Percentiles rank a stretch among this genome's conserved stretches.
Evolutionary conservation across 2,329 filamentous ascomycete species (phyloP).

Genomic region (Apiospora kogelbergensis): DNA sequence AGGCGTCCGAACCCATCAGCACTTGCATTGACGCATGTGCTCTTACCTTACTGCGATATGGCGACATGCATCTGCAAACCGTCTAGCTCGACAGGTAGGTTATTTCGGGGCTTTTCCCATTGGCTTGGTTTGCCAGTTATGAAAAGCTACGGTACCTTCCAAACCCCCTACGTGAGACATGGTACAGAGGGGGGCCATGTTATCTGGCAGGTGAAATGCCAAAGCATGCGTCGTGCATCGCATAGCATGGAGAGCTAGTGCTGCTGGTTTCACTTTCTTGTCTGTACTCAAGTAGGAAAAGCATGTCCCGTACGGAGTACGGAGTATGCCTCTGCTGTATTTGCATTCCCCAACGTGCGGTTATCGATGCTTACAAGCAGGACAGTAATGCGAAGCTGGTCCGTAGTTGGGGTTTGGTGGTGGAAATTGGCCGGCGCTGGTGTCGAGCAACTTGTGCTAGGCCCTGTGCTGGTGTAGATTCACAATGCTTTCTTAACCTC

Average conservation of each 20-base stretch:
- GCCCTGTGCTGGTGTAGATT: neutral
- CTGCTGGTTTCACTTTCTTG: neutral
- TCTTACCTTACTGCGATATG: neutral
- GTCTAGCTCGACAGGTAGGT: constrained; percentile 2
- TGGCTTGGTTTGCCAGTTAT: neutral
- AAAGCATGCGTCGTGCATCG: neutral
- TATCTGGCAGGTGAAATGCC: neutral
- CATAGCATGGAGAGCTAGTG: neutral
- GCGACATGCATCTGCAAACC: constrained; percentile 7
- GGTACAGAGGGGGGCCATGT: neutral
- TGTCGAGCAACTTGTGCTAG: neutral
- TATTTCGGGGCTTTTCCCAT: constrained; percentile 1
- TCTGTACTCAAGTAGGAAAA: neutral
- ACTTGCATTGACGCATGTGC: constrained; percentile 6
- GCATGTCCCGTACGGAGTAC: neutral
- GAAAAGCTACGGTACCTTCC: neutral
- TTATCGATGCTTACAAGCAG: neutral
- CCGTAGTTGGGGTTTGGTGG: neutral
- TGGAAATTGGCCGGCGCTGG: neutral
- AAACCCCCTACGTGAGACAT: neutral
- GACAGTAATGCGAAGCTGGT: neutral
- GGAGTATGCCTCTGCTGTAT: neutral
- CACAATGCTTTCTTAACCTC: neutral
- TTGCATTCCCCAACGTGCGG: neutral
- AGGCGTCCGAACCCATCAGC: neutral